Percentiles rank a stretch among this genome's conserved stretches.
These are phyloP conservation scores for Candida palmyrensis DNA, from an alignment of 805 yeast genomes.

Conservation along the genomic window DNA sequence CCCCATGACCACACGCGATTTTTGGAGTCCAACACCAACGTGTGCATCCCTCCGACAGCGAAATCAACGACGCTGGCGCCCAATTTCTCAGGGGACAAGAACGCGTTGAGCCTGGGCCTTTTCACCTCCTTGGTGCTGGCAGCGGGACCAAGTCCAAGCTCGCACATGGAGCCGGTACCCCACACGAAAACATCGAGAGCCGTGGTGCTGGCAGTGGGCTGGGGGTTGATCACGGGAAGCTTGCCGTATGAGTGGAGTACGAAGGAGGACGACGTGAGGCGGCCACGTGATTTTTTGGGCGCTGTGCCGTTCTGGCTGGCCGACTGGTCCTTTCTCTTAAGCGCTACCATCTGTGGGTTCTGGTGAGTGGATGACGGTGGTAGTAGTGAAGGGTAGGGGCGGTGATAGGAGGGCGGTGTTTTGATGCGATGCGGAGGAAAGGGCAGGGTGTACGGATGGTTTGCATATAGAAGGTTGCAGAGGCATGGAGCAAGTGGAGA, in stretches of 20 bases:
- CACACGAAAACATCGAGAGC: slow-evolving; percentile 81
- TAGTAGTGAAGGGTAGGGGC: neutral
- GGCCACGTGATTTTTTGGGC: slow-evolving; percentile 18
- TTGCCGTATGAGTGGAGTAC: slow-evolving; percentile 45
- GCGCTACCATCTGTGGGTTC: slow-evolving; percentile 41
- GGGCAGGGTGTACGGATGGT: too few species aligned
- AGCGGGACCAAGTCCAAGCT: slow-evolving; percentile 94
- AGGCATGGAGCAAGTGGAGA: neutral
- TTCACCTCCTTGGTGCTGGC: slow-evolving; percentile 90
- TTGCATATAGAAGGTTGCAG: neutral
- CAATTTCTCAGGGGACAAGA: slow-evolving; percentile 46
- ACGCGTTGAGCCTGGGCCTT: slow-evolving; percentile 89
- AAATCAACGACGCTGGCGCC: slow-evolving; percentile 73
- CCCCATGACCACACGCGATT: slow-evolving; percentile 98
- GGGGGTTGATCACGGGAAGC: slow-evolving; percentile 41
- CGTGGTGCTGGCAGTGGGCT: slow-evolving; percentile 32
- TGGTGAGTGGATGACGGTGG: neutral
- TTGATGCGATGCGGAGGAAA: too few species aligned
- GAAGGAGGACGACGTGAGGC: slow-evolving; percentile 33
- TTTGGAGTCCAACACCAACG: slow-evolving; percentile 69
- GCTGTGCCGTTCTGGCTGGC: slow-evolving; percentile 16
- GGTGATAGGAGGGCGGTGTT: too few species aligned
- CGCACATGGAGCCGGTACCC: slow-evolving; percentile 98
- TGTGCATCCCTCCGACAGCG: slow-evolving; percentile 96
- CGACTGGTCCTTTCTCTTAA: slow-evolving; percentile 30